phyloP scores from a whole-genome alignment of 352 stramenopile genomes.

The Phytopythium ostracodes region DNA sequence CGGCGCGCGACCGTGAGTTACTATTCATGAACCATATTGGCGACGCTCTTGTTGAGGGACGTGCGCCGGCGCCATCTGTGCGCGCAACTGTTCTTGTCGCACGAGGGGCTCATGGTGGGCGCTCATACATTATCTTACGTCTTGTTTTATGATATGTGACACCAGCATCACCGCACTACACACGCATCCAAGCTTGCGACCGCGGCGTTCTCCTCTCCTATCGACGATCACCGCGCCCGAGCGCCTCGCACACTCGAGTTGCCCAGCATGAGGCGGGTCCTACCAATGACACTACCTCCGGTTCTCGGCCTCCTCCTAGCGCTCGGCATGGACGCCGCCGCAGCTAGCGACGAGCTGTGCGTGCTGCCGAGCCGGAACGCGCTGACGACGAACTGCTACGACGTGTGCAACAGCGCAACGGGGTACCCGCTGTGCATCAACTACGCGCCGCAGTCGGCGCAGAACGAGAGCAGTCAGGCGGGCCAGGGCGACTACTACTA shows the following conservation, averaged over 20 bases:
- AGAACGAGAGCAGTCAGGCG: conserved; percentile 22
- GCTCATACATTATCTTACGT: too few relatives aligned
- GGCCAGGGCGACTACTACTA: conserved; percentile 62
- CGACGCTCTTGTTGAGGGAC: neutral
- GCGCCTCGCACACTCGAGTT: neutral
- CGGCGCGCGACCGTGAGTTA: too few relatives aligned
- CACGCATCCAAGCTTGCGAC: neutral
- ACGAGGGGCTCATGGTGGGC: neutral
- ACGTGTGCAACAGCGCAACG: conserved; percentile 20
- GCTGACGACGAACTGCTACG: conserved; percentile 57
- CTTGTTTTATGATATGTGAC: neutral
- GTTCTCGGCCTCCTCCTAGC: neutral
- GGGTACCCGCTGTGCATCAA: conserved; percentile 53
- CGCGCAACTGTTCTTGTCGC: conserved; percentile 6
- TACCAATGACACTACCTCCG: too few relatives aligned
- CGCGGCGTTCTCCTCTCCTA: neutral
- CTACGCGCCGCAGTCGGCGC: conserved; percentile 35
- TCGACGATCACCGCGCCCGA: neutral
- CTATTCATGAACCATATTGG: too few relatives aligned
- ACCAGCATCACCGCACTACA: neutral
- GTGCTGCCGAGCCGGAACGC: conserved; percentile 39
- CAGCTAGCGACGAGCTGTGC: conserved; percentile 19
- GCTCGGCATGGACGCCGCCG: neutral
- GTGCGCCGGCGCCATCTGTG: neutral
- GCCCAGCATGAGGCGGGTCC: neutral